These are phyloP conservation scores for Agaricus blazei DNA, from an alignment of 768 basidiomycete species.

Conservation along the genomic window DNA sequence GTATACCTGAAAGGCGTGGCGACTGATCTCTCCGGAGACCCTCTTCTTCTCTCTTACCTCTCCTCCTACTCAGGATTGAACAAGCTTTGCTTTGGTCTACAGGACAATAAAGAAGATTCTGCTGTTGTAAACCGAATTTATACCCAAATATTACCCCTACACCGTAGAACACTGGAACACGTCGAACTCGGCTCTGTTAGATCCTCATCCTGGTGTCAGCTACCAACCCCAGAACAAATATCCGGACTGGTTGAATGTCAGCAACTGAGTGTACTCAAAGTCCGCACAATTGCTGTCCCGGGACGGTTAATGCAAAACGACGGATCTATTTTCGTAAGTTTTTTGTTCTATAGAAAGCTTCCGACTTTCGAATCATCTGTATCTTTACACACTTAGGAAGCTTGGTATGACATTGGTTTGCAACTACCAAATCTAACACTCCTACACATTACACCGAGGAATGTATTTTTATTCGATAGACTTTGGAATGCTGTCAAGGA, in stretches of 20 bases:
- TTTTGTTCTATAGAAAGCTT: no score
- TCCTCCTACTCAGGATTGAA: not conserved
- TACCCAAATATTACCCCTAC: not conserved
- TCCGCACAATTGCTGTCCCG: not conserved
- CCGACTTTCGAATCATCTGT: no score
- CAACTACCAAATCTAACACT: not conserved
- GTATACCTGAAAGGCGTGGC: not conserved
- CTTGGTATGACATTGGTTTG: not conserved
- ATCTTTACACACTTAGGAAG: not conserved
- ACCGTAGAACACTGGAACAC: not conserved
- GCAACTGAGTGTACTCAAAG: not conserved
- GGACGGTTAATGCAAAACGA: not conserved
- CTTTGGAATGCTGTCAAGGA: no score
- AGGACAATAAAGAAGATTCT: not conserved
- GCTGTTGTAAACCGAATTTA: not conserved
- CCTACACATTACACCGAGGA: not conserved
- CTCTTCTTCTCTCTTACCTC: not conserved
- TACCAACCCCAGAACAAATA: not conserved
- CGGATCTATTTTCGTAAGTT: not conserved
- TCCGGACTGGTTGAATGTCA: not conserved
- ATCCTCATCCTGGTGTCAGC: not conserved
- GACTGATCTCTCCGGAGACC: not conserved
- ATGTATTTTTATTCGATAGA: no score
- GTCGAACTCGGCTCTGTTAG: not conserved
- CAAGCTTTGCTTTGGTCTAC: not conserved